A percentile compares a stretch with the other conserved stretches of the same genome.
phyloP scores from a whole-genome alignment of 2,329 filamentous ascomycete species.

The Chrysoporthe cubensis region DNA sequence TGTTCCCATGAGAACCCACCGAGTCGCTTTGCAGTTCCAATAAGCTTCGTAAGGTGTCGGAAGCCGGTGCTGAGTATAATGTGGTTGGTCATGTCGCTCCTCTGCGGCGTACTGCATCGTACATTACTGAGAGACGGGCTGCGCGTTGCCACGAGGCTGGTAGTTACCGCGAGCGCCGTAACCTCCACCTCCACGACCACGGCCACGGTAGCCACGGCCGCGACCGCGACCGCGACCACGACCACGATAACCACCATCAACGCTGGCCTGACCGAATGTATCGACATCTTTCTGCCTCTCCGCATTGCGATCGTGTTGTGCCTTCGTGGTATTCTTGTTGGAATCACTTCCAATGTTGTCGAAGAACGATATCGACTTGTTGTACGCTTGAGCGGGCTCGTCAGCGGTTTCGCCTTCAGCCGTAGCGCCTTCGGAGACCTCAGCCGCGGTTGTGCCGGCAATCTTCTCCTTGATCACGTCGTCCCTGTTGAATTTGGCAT shows the following conservation, averaged over 20 bases:
- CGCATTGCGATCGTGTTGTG: constrained; percentile 86
- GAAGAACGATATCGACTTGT: constrained; percentile 90
- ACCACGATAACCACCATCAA: constrained; percentile 77
- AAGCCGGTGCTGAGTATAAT: neutral
- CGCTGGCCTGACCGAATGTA: constrained; percentile 94
- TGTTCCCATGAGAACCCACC: neutral
- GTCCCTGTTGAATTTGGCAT: constrained; percentile 87
- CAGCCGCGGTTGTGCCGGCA: constrained; percentile 67
- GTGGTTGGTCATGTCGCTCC: neutral
- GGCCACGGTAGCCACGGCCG: constrained; percentile 45
- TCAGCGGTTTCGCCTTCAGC: constrained; percentile 14
- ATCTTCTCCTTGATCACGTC: constrained; percentile 88
- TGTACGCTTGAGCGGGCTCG: constrained; percentile 63
- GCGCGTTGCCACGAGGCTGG: constrained; percentile 25
- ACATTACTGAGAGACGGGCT: constrained; percentile 17
- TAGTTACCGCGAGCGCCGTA: constrained; percentile 35
- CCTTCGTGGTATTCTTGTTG: constrained; percentile 75
- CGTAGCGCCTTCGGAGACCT: constrained; percentile 48
- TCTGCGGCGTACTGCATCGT: neutral
- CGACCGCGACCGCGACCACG: constrained; percentile 70
- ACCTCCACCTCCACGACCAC: constrained; percentile 42
- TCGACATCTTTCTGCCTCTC: constrained; percentile 50
- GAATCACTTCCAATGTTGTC: constrained; percentile 97
- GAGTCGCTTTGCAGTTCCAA: neutral
- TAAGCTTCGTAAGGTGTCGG: neutral